Base-by-base conservation (phyloP, 495 filamentous ascomycete genomes). In the Xylaria cubensis region DNA sequence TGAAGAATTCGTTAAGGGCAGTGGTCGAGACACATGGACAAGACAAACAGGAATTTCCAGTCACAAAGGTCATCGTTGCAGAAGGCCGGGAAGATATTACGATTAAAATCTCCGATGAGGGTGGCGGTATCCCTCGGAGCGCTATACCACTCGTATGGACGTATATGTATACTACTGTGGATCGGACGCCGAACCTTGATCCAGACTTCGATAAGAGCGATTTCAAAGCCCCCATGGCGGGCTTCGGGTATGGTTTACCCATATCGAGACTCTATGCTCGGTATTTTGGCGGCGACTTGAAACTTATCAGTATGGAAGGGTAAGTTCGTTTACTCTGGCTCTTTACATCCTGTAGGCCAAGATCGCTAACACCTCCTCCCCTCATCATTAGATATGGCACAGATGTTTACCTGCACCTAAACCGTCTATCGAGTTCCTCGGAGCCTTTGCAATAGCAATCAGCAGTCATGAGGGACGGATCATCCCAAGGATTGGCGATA, bases 231-330 rank as follows among this genome's bases (percentile, higher is more conserved):
- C 96, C 96, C 3, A 99, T 99, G 96, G 96, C 96, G 62, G 96
- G 96, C 2, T 99, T 99, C 77, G 96, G 96, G 24, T 99, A 99
- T 76, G 96, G 96, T 19, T 79, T 99, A 72, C 96, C 96, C 0
- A 97, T 99, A 74, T 94, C 92, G 78, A 86, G 96, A 75, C 86
- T 99, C 50, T 99, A 99, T 79, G 97, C 96, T 67, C 86, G 96
- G 71, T 99, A 99, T 83, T 99, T 99, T 80, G 96, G 96, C 44
- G 96, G 96, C 53, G 96, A 99, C 81, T 80, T 99, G 74, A 98
- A 98, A 79, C 79, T 99, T 83, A 99, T 98, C 77, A 98, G 95
- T 79, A 98, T 99, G 96, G 96, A 99, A 85, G 96, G 96, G 96
- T 97, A 85, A 84, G 94, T 63, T 61, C 9, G 21, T 36, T 32